phyloP scores from a whole-genome alignment of 2,329 filamentous ascomycete species.

The Tolypocladium inflatum region DNA sequence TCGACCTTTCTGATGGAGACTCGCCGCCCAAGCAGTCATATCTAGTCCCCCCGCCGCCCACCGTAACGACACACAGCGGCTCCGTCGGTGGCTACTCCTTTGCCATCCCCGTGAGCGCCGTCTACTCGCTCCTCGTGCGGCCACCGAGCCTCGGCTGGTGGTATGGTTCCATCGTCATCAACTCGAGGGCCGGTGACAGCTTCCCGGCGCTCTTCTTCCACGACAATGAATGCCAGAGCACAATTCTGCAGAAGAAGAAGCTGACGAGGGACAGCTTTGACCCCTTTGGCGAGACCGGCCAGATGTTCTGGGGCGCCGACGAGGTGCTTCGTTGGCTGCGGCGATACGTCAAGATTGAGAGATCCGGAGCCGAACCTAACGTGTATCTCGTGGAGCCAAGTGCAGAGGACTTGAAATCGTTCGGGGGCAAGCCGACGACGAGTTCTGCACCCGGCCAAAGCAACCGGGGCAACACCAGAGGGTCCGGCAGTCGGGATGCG shows the following conservation, averaged over 20 bases:
- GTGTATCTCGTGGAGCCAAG: slow-evolving; percentile 86
- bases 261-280: slow-evolving; percentile 77
- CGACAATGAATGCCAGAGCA: slow-evolving; percentile 92
- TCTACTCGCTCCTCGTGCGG: slow-evolving; percentile 83
- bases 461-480: slow-evolving; percentile 20
- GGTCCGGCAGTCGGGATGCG: slow-evolving; percentile 45
- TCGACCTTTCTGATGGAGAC: slow-evolving; percentile 76
- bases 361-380: slow-evolving; percentile 77
- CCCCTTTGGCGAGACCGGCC: slow-evolving; percentile 74
- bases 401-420: slow-evolving; percentile 73
- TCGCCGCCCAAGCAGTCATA: slow-evolving; percentile 78
- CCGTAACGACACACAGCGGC: slow-evolving; percentile 64
- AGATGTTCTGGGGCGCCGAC: slow-evolving; percentile 96
- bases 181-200: slow-evolving; percentile 80
- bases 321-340: slow-evolving; percentile 88
- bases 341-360: slow-evolving; percentile 72
- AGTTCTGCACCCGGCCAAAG: slow-evolving; percentile 18
- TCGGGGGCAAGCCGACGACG: slow-evolving; percentile 54
- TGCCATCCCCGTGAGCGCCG: slow-evolving; percentile 77
- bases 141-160: slow-evolving; percentile 96
- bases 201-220: slow-evolving; percentile 97
- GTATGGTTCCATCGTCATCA: slow-evolving; percentile 94
- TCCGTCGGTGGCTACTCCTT: slow-evolving; percentile 79
- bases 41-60: slow-evolving; percentile 84
- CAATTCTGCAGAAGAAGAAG: slow-evolving; percentile 87